These are phyloP conservation scores for Incumbomyces delicatus DNA, from an alignment of 2,329 filamentous ascomycete genomes.

Conservation along the genomic window DNA sequence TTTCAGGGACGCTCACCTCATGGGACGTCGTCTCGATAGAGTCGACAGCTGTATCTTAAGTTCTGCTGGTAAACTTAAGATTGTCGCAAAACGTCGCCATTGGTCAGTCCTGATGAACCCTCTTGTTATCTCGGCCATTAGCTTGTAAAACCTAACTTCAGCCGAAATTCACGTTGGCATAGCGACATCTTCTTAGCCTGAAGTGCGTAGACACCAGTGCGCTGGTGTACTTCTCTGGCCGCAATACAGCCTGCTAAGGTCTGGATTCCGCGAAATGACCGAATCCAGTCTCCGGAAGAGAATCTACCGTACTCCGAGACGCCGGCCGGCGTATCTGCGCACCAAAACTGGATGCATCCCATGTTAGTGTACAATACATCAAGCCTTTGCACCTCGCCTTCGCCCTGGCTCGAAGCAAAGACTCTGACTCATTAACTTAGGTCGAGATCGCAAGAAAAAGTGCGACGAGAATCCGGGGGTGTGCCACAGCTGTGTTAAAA, in stretches of 20 bases:
- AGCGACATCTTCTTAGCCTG: no score
- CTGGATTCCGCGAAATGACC: background rate
- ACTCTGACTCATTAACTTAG: slow-evolving; percentile 2
- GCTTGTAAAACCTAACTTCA: no score
- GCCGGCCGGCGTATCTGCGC: slow-evolving; percentile 21
- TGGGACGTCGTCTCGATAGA: no score
- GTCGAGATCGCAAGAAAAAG: slow-evolving; percentile 22
- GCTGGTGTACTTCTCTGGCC: background rate
- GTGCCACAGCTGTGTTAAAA: slow-evolving; percentile 19
- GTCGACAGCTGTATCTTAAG: no score
- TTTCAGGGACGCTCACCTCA: no score
- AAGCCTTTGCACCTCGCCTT: background rate
- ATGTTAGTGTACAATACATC: slow-evolving; percentile 13
- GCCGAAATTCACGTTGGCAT: no score
- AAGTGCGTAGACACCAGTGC: background rate
- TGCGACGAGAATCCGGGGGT: slow-evolving; percentile 18
- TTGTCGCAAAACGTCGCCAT: no score
- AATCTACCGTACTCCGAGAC: slow-evolving; percentile 13
- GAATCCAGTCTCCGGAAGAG: background rate
- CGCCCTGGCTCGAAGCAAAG: background rate
- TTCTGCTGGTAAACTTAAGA: no score
- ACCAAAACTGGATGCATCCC: slow-evolving; percentile 24
- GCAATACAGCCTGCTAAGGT: background rate
- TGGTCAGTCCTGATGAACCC: no score
- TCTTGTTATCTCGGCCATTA: no score